Evolutionary conservation across 192 early-diverging fungal species (phyloP), one percentile per base, ranked within the genome.

Genomic region (Pilaira anomala): DNA sequence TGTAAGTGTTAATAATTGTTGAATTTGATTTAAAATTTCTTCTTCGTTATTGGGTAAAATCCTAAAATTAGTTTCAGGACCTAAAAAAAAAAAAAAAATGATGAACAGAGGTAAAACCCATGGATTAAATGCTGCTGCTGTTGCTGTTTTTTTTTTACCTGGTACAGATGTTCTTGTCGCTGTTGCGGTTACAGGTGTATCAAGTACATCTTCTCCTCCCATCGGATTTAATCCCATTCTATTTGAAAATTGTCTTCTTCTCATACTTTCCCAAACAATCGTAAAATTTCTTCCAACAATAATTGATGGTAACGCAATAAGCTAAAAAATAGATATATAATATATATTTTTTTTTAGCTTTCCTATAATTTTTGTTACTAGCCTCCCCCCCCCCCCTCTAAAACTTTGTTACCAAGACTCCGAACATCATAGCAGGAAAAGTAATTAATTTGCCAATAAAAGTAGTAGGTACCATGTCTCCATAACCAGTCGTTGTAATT

Each of bases 221-320:
- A 46, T 18, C 16, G 44, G 44, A 46, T 46, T 46, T 6, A 14
- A 5, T 18, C 16, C 44, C 13, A 18, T 39, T 25, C 40, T 21
- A 19, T 14, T 18, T 2, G 44, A 46, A 19, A 18, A 46, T 24
- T 58, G 56, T 6, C 56, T 74, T 11, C 78, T 74, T 21, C 80
- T 62, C 86, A 87, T 85, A 6, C 82, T 81, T 60, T 92, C 89
- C 88, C 88, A 92, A 14, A 92, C 91, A 46, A 87, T 76, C 3
- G 89, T 91, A 65, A 91, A 92, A 66, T 92, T 89, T 30, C 89
- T 71, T 18, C 91, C 91, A 33, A 92, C 88, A 62, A 92, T 91
- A 56, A 92, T 92, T 5, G 91, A 92, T 11, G 91, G 91, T 62
- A 92, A 62, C 0, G 90, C 87, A 69, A 92, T 92, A 22, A 92